Conservation (phyloP, 2,329 filamentous ascomycete genomes). For the Ploettnerulaceae sp. region DNA sequence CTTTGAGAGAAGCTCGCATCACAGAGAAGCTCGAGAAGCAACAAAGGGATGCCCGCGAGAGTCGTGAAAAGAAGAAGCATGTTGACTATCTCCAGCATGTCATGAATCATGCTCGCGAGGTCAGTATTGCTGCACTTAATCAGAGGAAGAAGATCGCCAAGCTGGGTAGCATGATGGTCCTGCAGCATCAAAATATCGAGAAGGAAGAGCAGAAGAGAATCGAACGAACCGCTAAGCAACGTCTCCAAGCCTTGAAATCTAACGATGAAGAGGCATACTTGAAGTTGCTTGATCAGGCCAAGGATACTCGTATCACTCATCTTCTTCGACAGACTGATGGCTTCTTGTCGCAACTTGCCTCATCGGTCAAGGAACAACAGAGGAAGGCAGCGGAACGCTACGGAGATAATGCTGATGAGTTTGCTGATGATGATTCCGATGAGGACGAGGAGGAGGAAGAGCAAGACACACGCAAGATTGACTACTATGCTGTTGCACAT, state of each 20-base stretch:
- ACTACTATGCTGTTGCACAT: conserved; percentile 98
- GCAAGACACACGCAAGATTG: conserved; percentile 74
- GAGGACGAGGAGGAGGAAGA: conserved; percentile 66
- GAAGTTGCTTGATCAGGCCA: conserved; percentile 95
- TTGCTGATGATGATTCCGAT: conserved; percentile 56
- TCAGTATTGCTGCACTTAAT: conserved; percentile 60
- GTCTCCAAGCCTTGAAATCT: conserved; percentile 96
- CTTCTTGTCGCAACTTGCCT: conserved; percentile 91
- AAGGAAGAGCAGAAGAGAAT: conserved; percentile 99
- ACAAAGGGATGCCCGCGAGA: conserved; percentile 91
- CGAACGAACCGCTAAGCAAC: conserved; percentile 96
- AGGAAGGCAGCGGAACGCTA: conserved; percentile 75
- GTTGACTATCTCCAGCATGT: conserved; percentile 86
- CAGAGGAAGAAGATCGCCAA: conserved; percentile 76
- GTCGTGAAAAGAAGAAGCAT: conserved; percentile 96
- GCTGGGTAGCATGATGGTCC: conserved; percentile 81
- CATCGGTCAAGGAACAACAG: conserved; percentile 92
- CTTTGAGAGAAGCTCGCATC: conserved; percentile 87
- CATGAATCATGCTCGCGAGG: conserved; percentile 73
- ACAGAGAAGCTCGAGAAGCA: conserved; percentile 99
- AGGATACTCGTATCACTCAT: conserved; percentile 98
- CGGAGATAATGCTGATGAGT: conserved; percentile 54
- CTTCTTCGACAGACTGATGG: conserved; percentile 94
- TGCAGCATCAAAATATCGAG: conserved; percentile 92
- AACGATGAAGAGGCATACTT: conserved; percentile 99